Conservation (phyloP, 345 rosid genomes). For the Populus nigra region DNA sequence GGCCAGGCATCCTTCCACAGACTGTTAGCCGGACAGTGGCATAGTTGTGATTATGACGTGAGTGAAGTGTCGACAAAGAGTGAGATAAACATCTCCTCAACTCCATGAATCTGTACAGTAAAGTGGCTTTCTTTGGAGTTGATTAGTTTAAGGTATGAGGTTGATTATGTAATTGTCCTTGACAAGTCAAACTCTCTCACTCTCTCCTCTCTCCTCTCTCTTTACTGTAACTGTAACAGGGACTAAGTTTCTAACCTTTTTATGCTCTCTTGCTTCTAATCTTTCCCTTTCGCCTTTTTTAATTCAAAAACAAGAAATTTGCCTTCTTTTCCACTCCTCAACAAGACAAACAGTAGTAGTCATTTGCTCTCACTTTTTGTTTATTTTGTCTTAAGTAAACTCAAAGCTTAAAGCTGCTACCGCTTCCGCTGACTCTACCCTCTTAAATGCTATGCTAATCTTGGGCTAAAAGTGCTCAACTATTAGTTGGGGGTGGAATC, state of each 20-base stretch:
- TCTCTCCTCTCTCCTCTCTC: not conserved
- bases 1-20: not conserved
- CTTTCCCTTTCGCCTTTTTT: not conserved
- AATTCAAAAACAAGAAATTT: not conserved
- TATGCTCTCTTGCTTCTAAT: not conserved
- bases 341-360: not conserved
- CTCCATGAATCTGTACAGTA: not conserved
- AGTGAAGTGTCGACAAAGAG: not conserved
- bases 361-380: not conserved
- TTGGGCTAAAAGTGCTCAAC: not conserved
- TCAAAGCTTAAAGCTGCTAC: not conserved
- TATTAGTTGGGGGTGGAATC: not conserved
- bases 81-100: not conserved
- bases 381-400: not conserved
- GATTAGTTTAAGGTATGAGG: not conserved
- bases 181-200: not conserved
- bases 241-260: not conserved
- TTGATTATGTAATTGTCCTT: not conserved
- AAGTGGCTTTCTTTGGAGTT: not conserved
- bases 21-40: not conserved
- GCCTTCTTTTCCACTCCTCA: slow-evolving; percentile 6
- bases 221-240: not conserved
- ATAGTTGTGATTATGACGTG: not conserved
- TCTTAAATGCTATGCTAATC: not conserved
- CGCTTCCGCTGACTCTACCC: not conserved